Conservation (phyloP, 2,329 filamentous ascomycete species). For the Aspergillus tubingensis region DNA sequence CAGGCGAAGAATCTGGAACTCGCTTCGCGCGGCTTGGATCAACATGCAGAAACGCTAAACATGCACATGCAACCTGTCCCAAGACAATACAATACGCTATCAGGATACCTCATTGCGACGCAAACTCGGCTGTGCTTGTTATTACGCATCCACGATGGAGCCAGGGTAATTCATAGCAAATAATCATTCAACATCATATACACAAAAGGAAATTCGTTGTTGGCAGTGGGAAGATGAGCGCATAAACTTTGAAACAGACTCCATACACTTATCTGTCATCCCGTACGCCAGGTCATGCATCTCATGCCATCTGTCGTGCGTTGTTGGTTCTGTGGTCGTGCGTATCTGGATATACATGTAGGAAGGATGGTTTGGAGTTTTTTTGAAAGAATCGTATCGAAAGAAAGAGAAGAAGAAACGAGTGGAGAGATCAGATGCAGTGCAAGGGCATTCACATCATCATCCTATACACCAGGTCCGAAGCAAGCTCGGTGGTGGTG, state of each 20-base stretch:
- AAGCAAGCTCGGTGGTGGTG: slow-evolving; percentile 41
- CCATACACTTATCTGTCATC: neutral
- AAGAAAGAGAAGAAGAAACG: slow-evolving; percentile 13
- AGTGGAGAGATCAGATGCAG: slow-evolving; percentile 5
- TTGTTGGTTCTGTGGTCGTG: neutral
- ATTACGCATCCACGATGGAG: neutral
- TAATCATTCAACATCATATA: slow-evolving; percentile 2
- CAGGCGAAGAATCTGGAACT: neutral
- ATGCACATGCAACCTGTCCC: neutral
- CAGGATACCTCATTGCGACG: neutral
- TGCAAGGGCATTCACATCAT: slow-evolving; percentile 31
- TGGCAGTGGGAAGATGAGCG: neutral
- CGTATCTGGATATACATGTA: neutral
- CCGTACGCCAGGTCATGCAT: slow-evolving; percentile 6
- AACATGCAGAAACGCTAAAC: neutral
- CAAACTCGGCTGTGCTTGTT: neutral
- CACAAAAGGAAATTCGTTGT: slow-evolving; percentile 5
- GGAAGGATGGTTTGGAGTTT: neutral
- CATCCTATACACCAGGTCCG: slow-evolving; percentile 46
- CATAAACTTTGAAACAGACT: neutral
- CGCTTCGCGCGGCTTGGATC: neutral
- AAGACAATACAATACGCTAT: neutral
- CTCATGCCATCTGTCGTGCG: slow-evolving; percentile 1
- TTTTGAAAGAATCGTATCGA: slow-evolving; percentile 11
- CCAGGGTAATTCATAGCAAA: neutral